phyloP scores from a whole-genome alignment of 192 early-diverging fungal genomes.

The Geosiphon pyriformis region DNA sequence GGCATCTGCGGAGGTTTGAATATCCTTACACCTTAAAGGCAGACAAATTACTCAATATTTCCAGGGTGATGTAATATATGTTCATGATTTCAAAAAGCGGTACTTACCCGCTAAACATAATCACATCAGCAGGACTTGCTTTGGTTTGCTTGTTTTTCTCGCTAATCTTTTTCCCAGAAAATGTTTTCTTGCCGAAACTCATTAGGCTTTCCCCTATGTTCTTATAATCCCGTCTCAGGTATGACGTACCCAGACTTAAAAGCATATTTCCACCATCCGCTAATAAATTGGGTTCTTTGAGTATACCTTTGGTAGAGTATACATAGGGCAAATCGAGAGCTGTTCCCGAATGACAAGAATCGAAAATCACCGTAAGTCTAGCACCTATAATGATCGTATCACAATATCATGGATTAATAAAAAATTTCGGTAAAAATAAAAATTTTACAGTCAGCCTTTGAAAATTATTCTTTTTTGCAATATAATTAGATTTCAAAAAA shows the following conservation, averaged over 20 bases:
- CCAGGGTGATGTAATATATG: neutral
- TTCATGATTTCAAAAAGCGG: neutral
- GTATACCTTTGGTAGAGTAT: conserved; percentile 61
- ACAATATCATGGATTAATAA: too few relatives aligned
- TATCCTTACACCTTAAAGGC: conserved; percentile 60
- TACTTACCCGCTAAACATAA: conserved; percentile 74
- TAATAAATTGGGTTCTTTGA: conserved; percentile 48
- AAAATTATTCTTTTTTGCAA: too few relatives aligned
- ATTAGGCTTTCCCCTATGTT: conserved; percentile 37
- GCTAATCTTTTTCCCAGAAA: conserved; percentile 26
- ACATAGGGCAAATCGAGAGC: conserved; percentile 76
- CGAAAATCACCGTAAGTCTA: conserved; percentile 76
- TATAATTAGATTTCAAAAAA: conserved; percentile 18
- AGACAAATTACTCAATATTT: neutral
- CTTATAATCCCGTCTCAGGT: conserved; percentile 40
- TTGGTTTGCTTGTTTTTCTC: conserved; percentile 32
- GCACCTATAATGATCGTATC: conserved; percentile 42
- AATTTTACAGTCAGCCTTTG: too few relatives aligned
- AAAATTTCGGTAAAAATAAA: too few relatives aligned
- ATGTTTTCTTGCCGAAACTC: conserved; percentile 43
- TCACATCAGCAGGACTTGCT: conserved; percentile 58
- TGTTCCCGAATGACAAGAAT: conserved; percentile 82
- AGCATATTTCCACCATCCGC: conserved; percentile 40
- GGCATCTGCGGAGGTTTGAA: conserved; percentile 79
- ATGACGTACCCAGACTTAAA: conserved; percentile 42